Conservation (phyloP, 2,329 filamentous ascomycete species). For the Neonectria ditissima region DNA sequence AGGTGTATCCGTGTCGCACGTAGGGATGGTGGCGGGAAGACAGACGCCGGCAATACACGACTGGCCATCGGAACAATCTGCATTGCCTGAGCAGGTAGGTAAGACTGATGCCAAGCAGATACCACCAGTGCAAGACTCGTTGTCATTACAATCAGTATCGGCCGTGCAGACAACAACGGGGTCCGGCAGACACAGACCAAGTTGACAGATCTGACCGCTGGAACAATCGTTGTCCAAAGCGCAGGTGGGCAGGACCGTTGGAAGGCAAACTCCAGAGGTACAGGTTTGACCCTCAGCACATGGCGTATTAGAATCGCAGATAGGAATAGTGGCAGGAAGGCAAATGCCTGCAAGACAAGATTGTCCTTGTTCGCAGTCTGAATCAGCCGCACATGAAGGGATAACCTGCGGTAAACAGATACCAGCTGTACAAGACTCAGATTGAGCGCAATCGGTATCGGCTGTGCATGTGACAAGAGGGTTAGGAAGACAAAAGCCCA, state of each 20-base stretch:
- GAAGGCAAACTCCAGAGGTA: neutral
- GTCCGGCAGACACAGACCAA: conserved; percentile 4
- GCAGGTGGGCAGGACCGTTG: neutral
- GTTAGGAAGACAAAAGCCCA: conserved; percentile 5
- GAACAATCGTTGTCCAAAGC: neutral
- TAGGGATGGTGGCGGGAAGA: neutral
- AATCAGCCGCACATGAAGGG: neutral
- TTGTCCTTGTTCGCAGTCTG: neutral
- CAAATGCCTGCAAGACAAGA: neutral
- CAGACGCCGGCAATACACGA: conserved; percentile 15
- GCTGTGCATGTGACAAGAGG: conserved; percentile 1
- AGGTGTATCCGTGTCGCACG: neutral
- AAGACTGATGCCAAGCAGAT: neutral
- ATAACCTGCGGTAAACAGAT: conserved; percentile 8
- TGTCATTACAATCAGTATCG: neutral
- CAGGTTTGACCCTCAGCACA: neutral
- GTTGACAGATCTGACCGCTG: neutral
- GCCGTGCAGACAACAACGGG: neutral
- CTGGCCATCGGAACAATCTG: neutral
- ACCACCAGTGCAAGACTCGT: neutral
- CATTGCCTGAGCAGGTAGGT: neutral
- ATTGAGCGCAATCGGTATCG: neutral
- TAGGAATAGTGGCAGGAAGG: neutral
- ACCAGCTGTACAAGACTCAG: conserved; percentile 3
- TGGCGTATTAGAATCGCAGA: neutral